Conservation (phyloP, 139 green algal species). For the Astrephomene gubernaculifera region DNA sequence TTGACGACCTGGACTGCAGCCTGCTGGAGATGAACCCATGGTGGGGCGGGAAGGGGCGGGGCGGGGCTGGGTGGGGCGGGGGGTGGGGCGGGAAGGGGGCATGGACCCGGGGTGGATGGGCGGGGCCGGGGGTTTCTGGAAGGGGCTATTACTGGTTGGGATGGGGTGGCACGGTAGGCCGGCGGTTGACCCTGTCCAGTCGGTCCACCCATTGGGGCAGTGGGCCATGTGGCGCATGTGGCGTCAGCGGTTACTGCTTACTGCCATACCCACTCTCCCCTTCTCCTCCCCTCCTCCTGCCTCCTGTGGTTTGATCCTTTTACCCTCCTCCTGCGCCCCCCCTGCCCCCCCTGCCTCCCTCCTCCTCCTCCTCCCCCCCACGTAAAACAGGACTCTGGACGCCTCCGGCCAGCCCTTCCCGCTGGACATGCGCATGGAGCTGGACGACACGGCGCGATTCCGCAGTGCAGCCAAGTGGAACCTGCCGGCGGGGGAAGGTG, state of each 20-base stretch:
- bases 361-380: background rate
- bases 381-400: constrained; percentile 32
- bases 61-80: too few species aligned
- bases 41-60: background rate
- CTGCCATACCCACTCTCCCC: too few species aligned
- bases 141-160: too few species aligned
- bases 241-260: too few species aligned
- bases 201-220: too few species aligned
- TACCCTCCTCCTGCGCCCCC: background rate
- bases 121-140: too few species aligned
- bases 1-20: constrained; percentile 88
- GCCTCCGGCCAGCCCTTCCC: constrained; percentile 71
- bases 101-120: too few species aligned
- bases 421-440: constrained; percentile 86
- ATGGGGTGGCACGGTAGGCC: too few species aligned
- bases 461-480: constrained; percentile 71
- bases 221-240: too few species aligned
- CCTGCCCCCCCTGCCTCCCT: constrained; percentile 62
- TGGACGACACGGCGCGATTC: constrained; percentile 95
- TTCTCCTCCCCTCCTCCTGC: constrained; percentile 26
- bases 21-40: constrained; percentile 98
- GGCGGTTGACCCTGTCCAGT: too few species aligned
- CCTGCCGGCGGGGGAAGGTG: too few species aligned
- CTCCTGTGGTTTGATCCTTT: constrained; percentile 62
- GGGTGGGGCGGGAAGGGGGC: too few species aligned